phyloP scores from a whole-genome alignment of 805 yeast species.

The Wickerhamiella lipophila region DNA sequence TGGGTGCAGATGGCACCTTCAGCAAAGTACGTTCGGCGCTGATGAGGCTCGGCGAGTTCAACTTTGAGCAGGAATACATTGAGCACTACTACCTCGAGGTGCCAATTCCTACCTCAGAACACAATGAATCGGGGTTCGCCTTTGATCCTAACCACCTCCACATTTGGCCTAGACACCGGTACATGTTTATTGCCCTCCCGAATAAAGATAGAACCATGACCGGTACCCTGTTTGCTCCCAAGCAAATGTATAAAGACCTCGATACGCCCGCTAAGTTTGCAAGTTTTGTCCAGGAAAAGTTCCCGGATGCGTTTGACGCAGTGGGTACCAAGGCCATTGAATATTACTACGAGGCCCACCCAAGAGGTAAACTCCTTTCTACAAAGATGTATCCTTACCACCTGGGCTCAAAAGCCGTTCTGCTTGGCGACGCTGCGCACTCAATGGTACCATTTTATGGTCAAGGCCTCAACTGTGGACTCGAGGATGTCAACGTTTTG shows the following conservation, averaged over 20 bases:
- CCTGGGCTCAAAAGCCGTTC: constrained; percentile 44
- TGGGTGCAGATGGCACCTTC: constrained; percentile 82
- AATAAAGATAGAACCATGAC: constrained; percentile 80
- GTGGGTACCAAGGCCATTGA: constrained; percentile 48
- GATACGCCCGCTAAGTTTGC: constrained; percentile 33
- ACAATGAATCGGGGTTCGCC: constrained; percentile 30
- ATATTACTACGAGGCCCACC: constrained; percentile 42
- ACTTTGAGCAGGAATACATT: constrained; percentile 61
- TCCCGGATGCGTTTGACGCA: constrained; percentile 60
- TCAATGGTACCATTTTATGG: constrained; percentile 98
- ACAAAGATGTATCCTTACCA: constrained; percentile 60
- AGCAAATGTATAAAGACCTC: constrained; percentile 46
- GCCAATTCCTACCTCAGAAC: constrained; percentile 48
- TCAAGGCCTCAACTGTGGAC: constrained; percentile 93
- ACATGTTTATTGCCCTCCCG: constrained; percentile 82
- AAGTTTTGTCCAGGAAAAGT: constrained; percentile 45
- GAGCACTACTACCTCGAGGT: constrained; percentile 77
- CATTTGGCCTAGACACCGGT: constrained; percentile 82
- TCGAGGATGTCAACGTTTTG: constrained; percentile 72
- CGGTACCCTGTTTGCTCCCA: constrained; percentile 77
- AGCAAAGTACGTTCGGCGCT: constrained; percentile 59
- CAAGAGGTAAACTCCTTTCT: constrained; percentile 68
- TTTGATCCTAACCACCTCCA: constrained; percentile 69
- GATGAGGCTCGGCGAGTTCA: constrained; percentile 55
- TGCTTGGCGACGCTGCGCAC: constrained; percentile 91